Evolutionary conservation across 495 filamentous ascomycete species (phyloP).

Genomic region (Xylaria telfairii): DNA sequence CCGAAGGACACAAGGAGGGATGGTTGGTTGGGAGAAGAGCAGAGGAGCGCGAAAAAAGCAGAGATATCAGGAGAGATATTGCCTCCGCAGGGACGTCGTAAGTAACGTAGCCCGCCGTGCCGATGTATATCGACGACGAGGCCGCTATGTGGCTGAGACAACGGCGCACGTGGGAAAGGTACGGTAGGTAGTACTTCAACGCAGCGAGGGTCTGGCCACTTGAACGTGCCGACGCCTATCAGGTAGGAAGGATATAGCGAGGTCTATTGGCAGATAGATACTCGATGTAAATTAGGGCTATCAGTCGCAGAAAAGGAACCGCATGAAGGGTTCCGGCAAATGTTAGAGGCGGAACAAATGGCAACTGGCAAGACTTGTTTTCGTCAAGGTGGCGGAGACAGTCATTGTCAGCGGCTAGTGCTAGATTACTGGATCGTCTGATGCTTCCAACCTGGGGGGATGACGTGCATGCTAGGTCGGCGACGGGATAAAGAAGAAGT

Average conservation of each 20-base stretch:
- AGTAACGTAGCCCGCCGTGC: background rate
- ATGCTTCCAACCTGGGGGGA: slow-evolving; percentile 12
- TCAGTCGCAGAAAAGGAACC: slow-evolving; percentile 38
- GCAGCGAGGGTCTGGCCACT: background rate
- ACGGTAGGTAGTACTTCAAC: slow-evolving; percentile 2
- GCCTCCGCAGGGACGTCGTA: background rate
- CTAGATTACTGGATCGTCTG: slow-evolving; percentile 13
- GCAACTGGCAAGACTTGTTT: slow-evolving; percentile 33
- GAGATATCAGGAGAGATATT: background rate
- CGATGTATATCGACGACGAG: background rate
- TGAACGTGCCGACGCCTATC: background rate
- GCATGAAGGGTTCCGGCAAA: slow-evolving; percentile 40
- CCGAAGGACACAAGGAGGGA: background rate
- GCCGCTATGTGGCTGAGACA: slow-evolving; percentile 15
- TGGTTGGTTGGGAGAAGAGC: background rate
- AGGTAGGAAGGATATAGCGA: background rate
- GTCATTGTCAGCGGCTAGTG: slow-evolving; percentile 39
- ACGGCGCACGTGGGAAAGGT: background rate
- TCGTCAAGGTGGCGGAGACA: slow-evolving; percentile 35
- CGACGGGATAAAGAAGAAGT: background rate
- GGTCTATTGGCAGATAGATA: background rate
- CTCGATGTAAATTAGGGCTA: slow-evolving; percentile 21
- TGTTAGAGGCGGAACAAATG: slow-evolving; percentile 39
- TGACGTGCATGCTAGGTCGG: slow-evolving; percentile 26
- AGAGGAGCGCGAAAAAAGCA: background rate